phyloP scores from a whole-genome alignment of 1,284 basidiomycete species.

The Pulchroboletus neoregius region DNA sequence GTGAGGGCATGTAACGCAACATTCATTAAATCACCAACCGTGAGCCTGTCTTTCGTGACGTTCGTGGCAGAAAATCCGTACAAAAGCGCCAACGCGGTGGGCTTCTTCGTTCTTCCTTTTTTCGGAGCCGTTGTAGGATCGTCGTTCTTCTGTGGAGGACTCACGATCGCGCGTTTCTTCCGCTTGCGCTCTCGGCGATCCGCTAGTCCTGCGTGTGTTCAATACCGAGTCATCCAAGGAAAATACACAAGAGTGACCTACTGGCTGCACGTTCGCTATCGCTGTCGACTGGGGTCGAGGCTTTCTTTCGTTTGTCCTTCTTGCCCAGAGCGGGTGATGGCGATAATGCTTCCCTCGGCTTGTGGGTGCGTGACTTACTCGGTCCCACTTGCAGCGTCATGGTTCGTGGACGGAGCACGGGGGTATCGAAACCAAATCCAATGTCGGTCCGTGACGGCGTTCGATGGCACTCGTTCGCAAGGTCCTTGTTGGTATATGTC shows the following conservation, averaged over 20 bases:
- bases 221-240: background rate
- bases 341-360: background rate
- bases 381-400: slow-evolving; percentile 15
- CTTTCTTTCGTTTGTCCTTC: slow-evolving; percentile 16
- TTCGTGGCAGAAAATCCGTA: slow-evolving; percentile 71
- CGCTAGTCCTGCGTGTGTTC: slow-evolving; percentile 41
- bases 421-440: slow-evolving; percentile 50
- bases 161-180: slow-evolving; percentile 49
- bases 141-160: slow-evolving; percentile 20
- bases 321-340: slow-evolving; percentile 14
- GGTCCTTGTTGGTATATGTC: slow-evolving; percentile 44
- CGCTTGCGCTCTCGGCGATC: slow-evolving; percentile 55
- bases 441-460: slow-evolving; percentile 6
- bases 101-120: slow-evolving; percentile 29
- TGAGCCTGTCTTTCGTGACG: slow-evolving; percentile 62
- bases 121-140: slow-evolving; percentile 9
- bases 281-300: slow-evolving; percentile 9
- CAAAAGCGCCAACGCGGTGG: slow-evolving; percentile 62
- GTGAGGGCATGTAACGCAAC: slow-evolving; percentile 8
- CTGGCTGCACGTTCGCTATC: slow-evolving; percentile 37
- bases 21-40: slow-evolving; percentile 41
- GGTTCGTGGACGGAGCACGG: slow-evolving; percentile 53
- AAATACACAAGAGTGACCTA: slow-evolving; percentile 15
- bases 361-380: background rate
- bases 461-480: slow-evolving; percentile 30